A percentile compares a stretch with the other conserved stretches of the same genome.
Evolutionary conservation across 1,284 basidiomycete genomes (phyloP).

Genomic region (Grifola frondosa): DNA sequence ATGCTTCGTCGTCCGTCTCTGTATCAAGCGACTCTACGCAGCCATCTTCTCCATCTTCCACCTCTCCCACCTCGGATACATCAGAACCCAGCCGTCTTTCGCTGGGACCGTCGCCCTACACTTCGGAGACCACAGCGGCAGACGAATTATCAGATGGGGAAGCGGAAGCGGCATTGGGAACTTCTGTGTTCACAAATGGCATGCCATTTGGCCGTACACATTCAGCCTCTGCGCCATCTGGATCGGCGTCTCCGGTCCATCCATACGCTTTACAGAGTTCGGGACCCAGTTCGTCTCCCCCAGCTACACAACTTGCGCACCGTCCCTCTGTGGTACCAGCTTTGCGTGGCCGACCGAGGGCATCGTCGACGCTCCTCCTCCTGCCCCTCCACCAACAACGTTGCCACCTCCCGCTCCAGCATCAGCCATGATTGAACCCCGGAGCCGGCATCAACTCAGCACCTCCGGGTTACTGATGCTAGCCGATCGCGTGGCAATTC

Average conservation of each 20-base stretch:
- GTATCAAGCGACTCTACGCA: constrained; percentile 53
- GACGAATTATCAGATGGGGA: constrained; percentile 27
- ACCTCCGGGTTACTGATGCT: constrained; percentile 35
- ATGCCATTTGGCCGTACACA: constrained; percentile 7
- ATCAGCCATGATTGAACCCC: constrained; percentile 28
- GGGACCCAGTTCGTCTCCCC: constrained; percentile 15
- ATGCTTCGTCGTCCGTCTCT: constrained; percentile 45
- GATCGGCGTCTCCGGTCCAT: constrained; percentile 23
- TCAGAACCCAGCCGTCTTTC: constrained; percentile 43
- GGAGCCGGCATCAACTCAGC: constrained; percentile 24
- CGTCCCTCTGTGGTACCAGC: constrained; percentile 26
- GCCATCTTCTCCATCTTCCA: constrained; percentile 48
- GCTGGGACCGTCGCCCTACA: constrained; percentile 31
- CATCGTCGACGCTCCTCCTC: constrained; percentile 63
- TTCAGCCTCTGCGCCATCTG: constrained; percentile 13
- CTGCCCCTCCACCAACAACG: constrained; percentile 60
- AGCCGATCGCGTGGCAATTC: constrained; percentile 48
- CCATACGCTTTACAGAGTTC: constrained; percentile 34
- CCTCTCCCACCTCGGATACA: constrained; percentile 53
- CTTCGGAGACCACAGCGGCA: constrained; percentile 28
- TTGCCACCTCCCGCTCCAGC: constrained; percentile 64
- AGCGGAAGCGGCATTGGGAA: constrained; percentile 44
- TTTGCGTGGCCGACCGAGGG: constrained; percentile 43
- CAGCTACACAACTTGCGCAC: constrained; percentile 6
- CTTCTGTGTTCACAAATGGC: constrained; percentile 47